Evolutionary conservation across 192 early-diverging fungal species (phyloP).

Genomic region (Backusella morwellensis): DNA sequence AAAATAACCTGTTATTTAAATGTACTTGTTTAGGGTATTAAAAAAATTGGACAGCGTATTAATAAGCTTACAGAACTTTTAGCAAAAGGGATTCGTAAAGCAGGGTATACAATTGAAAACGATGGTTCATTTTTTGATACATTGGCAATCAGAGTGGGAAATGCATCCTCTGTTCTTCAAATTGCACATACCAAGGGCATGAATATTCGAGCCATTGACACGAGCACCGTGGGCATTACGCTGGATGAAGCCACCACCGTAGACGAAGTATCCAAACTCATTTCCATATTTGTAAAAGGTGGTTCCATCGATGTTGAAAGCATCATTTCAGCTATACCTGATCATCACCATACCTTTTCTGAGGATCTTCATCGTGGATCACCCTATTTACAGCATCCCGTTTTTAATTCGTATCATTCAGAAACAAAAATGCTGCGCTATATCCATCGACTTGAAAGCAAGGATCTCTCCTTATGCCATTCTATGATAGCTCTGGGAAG

Average conservation of each 20-base stretch:
- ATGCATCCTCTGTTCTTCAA: slow-evolving; percentile 63
- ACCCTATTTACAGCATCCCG: slow-evolving; percentile 79
- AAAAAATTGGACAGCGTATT: slow-evolving; percentile 86
- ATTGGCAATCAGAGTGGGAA: slow-evolving; percentile 72
- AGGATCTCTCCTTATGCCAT: slow-evolving; percentile 95
- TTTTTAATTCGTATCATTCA: slow-evolving; percentile 95
- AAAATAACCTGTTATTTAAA: not conserved
- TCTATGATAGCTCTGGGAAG: slow-evolving; percentile 99
- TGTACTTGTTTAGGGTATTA: slow-evolving; percentile 60
- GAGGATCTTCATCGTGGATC: slow-evolving; percentile 64
- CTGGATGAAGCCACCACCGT: slow-evolving; percentile 91
- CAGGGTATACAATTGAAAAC: slow-evolving; percentile 84
- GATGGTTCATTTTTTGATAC: slow-evolving; percentile 89
- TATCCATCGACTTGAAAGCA: slow-evolving; percentile 90
- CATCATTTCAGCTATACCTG: not conserved
- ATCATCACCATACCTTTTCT: not conserved
- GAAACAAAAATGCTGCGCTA: slow-evolving; percentile 99
- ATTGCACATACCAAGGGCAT: slow-evolving; percentile 74
- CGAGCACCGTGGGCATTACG: slow-evolving; percentile 77
- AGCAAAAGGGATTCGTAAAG: slow-evolving; percentile 64
- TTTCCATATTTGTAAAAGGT: slow-evolving; percentile 74
- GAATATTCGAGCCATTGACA: slow-evolving; percentile 85
- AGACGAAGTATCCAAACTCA: slow-evolving; percentile 75
- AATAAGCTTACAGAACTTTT: slow-evolving; percentile 87
- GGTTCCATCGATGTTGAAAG: slow-evolving; percentile 37